Evolutionary conservation across 2,329 filamentous ascomycete species (phyloP), one percentile per base, ranked within the genome.

Genomic region (Cladophialophora psammophila): DNA sequence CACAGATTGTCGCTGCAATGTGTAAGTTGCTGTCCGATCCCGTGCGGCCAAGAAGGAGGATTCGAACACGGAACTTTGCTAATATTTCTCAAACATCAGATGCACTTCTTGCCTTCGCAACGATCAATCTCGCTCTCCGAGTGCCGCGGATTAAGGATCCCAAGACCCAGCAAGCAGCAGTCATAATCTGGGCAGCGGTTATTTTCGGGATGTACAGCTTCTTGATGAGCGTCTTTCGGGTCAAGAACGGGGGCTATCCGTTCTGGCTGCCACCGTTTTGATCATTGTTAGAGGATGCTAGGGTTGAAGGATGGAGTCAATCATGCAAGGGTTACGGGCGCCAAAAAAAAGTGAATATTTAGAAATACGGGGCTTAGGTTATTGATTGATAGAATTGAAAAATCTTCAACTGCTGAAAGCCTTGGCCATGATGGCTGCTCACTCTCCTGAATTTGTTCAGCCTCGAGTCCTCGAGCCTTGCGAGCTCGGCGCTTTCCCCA

Each of bases 231-330:
- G 85, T 97, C 70, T 99, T 99, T 86, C 89, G 94, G 74, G 84
- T 91, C 74, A 99, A 99, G 89, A 99, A 98, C 77, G 89, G 89
- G 38, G 93, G 93, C 31, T 99, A 99, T 80, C 94, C 94, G 15
- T 97, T 98, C 81, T 93, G 89, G 76, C 85, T 99, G 69, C 95
- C 95, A 63, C 95, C 95, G 10, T 98, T 99, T 80, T 90, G 84
- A 59, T 50, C n/a, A 20, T 6, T 6, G 40, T 9, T 6, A 5
- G 6, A 26, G 15, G 26, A 8, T 26, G 12, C 45, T 8, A 18
- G 20, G 42, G 18, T 8, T 26, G 20, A 26, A 50, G 45, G 12
- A 50, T 26, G 12, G 18, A 3, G 45, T 50, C 3, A 3, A 26
- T 50, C 12, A 20, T 50, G 20, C 45, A 26, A 12, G 13, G 9